Evolutionary conservation across 768 basidiomycete genomes (phyloP).

Genomic region (Leucosporidium creatinivorum): DNA sequence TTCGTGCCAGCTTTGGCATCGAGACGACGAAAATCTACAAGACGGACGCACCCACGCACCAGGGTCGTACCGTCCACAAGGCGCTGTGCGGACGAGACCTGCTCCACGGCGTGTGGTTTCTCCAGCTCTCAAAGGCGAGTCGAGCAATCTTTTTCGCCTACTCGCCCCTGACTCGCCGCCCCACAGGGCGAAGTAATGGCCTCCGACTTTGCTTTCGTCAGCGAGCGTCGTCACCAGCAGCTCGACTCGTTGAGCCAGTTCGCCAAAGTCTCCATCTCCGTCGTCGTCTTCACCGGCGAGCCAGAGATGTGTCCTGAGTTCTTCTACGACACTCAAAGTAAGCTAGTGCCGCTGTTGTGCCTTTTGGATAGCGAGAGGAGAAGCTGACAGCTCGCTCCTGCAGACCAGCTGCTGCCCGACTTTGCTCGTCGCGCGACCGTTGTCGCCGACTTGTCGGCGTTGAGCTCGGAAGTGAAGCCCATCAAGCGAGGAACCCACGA

Average conservation of each 20-base stretch:
- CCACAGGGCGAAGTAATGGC: background rate
- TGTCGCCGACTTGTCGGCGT: background rate
- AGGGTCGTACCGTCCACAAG: background rate
- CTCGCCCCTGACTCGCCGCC: background rate
- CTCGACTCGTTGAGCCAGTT: background rate
- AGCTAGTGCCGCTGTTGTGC: too few relatives aligned
- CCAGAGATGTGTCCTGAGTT: background rate
- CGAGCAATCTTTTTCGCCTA: background rate
- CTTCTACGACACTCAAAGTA: background rate
- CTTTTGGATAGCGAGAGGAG: background rate
- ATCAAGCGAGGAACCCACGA: background rate
- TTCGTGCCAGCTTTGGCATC: background rate
- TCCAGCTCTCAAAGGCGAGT: background rate
- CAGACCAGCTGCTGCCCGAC: background rate
- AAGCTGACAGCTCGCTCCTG: background rate
- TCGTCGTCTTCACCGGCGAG: background rate
- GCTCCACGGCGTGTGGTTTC: background rate
- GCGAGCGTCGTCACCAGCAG: too few relatives aligned
- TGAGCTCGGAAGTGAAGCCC: too few relatives aligned
- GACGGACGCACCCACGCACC: background rate
- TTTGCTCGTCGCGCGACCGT: background rate
- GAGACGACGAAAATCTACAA: background rate
- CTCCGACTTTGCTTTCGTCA: too few relatives aligned
- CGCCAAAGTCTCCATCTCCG: background rate
- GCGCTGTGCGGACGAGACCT: background rate